Conservation (phyloP, 345 rosid genomes). For the Clarkia xantiana region DNA sequence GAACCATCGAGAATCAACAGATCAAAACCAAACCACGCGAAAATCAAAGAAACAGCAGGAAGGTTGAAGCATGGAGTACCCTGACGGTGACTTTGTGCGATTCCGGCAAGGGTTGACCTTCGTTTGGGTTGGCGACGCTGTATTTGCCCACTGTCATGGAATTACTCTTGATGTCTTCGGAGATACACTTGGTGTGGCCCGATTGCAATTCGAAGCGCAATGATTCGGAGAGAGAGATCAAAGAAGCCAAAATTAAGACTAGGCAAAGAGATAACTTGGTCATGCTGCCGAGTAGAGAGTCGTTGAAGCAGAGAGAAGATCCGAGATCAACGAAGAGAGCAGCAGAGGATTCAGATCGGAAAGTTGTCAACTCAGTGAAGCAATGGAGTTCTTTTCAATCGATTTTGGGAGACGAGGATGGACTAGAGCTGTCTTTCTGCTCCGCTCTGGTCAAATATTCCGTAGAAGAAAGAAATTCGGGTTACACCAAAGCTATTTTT, state of each 20-base stretch:
- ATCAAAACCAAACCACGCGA: not conserved
- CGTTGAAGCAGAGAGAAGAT: too few species aligned
- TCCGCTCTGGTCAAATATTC: too few species aligned
- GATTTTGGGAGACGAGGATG: too few species aligned
- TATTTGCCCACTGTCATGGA: constrained; percentile 91
- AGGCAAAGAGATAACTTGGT: not conserved
- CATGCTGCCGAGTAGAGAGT: too few species aligned
- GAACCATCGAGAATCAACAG: not conserved
- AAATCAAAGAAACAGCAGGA: not conserved
- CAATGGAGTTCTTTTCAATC: too few species aligned
- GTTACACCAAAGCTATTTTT: too few species aligned
- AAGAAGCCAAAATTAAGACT: constrained; percentile 11
- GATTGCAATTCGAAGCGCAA: constrained; percentile 74
- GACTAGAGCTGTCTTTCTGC: too few species aligned
- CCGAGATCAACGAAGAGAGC: too few species aligned
- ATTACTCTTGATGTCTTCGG: constrained; percentile 76
- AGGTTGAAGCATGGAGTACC: constrained; percentile 15
- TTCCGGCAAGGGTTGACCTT: constrained; percentile 54
- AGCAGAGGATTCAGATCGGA: too few species aligned
- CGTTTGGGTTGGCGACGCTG: constrained; percentile 51
- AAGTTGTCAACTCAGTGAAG: too few species aligned
- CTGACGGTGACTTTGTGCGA: constrained; percentile 68
- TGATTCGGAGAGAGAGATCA: constrained; percentile 27
- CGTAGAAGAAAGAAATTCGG: too few species aligned
- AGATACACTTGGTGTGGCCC: constrained; percentile 68